A percentile compares a stretch with the other conserved stretches of the same genome.
These are phyloP conservation scores for Otatea glauca DNA, from an alignment of 176 grass and related monocot genomes.

Conservation along the genomic window DNA sequence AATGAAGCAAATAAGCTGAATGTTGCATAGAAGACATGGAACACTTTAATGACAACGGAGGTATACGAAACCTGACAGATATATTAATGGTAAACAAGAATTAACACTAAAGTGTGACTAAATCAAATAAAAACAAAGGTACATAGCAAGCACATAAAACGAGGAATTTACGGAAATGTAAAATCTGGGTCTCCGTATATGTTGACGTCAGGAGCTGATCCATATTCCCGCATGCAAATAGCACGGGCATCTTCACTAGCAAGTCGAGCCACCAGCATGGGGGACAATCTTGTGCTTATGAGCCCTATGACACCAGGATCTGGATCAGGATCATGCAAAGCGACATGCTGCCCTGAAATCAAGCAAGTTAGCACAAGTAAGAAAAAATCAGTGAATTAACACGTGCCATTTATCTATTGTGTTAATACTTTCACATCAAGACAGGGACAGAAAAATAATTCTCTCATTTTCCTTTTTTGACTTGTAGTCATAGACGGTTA, in stretches of 20 bases:
- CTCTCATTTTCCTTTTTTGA: neutral
- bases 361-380: slow-evolving; percentile 37
- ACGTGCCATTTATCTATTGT: neutral
- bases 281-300: slow-evolving; percentile 88
- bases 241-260: slow-evolving; percentile 90
- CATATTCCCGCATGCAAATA: slow-evolving; percentile 89
- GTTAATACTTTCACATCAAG: neutral
- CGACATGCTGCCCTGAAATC: slow-evolving; percentile 88
- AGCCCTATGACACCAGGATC: slow-evolving; percentile 79
- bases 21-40: neutral
- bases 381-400: neutral
- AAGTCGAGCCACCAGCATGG: slow-evolving; percentile 62
- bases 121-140: slow-evolving; percentile 7
- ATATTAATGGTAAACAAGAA: neutral
- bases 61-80: neutral
- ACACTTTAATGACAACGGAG: slow-evolving; percentile 15
- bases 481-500: neutral
- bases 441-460: slow-evolving; percentile 6
- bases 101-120: neutral
- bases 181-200: slow-evolving; percentile 91
- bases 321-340: slow-evolving; percentile 79
- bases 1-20: neutral
- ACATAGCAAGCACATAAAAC: neutral
- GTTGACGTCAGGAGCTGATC: slow-evolving; percentile 76
- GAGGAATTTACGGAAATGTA: slow-evolving; percentile 78